Evolutionary conservation across 2,329 filamentous ascomycete species (phyloP).

Genomic region (Ascochyta fabae): DNA sequence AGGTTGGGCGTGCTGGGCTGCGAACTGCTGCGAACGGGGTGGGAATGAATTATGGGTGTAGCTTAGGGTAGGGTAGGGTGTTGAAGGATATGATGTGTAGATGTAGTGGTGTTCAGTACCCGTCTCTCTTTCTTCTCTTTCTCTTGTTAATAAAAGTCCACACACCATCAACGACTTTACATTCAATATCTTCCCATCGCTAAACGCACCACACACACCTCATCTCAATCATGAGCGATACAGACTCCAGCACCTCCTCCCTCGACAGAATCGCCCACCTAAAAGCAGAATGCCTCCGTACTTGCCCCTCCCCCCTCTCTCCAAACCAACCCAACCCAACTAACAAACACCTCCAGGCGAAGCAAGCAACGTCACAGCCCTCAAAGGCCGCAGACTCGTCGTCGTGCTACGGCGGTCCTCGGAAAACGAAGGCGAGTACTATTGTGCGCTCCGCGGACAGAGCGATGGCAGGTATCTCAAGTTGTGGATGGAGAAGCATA

Average conservation of each 20-base stretch:
- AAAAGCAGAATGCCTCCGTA: constrained; percentile 1
- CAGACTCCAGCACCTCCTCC: constrained; percentile 1
- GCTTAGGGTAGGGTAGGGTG: too few relatives aligned
- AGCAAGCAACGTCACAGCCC: constrained; percentile 27
- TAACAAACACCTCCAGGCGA: constrained; percentile 1
- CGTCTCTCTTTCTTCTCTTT: too few relatives aligned
- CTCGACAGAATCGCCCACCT: constrained; percentile 4
- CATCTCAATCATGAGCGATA: constrained; percentile 2
- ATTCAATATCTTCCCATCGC: too few relatives aligned
- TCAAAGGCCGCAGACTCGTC: constrained; percentile 28
- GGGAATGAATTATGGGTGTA: too few relatives aligned
- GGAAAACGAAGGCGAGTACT: constrained; percentile 25
- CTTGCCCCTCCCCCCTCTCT: constrained; percentile 6
- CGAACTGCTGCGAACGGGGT: neutral
- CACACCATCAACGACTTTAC: too few relatives aligned
- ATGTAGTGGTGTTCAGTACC: too few relatives aligned
- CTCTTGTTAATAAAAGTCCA: too few relatives aligned
- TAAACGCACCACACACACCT: too few relatives aligned
- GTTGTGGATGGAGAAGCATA: constrained; percentile 38
- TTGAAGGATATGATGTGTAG: too few relatives aligned
- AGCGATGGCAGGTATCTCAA: constrained; percentile 36
- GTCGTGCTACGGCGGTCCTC: constrained; percentile 30
- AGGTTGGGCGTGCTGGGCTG: too few relatives aligned
- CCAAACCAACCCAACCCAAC: too few relatives aligned
- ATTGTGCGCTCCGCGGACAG: constrained; percentile 33